Evolutionary conservation across 176 grass and related monocot genomes (phyloP), one percentile per base, ranked within the genome.

Genomic region (Carex pumila): DNA sequence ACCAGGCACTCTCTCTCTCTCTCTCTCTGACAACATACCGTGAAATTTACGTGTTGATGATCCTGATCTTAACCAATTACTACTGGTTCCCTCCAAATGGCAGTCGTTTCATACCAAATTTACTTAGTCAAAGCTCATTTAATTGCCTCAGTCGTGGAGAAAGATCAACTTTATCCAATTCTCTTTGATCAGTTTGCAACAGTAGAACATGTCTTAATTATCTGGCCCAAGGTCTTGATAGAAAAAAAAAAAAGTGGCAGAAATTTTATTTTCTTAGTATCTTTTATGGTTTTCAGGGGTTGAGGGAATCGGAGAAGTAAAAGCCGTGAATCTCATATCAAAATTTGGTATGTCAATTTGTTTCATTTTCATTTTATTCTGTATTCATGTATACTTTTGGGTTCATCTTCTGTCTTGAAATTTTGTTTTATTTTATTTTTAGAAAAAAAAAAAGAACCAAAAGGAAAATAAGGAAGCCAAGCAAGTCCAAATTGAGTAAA

Each of bases 281-380:
- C 64, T 19, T 62, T 65, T 81, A 31, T 37, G 29, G 54, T 89
- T 82, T 92, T 75, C 92, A 98, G 95, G 95, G 88, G 89, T 98
- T 85, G 92, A 95, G 39, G 95, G 92, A 32, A 93, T 98, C 81
- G 95, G 95, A 83, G 92, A 93, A 74, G 65, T 95, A 80, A 93
- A 87, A 91, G 95, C 92, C 22, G 57, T 93, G 61, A 95, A 91
- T 86, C 77, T 95, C 75, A 93, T 98, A 69, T 90, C 88, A 83
- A 91, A 90, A 66, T 98, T 98, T 56, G 95, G 95, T 98, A 91
- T 85, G 94, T 15, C 81, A 59, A n/a, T 86, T 55, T 82, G 14
- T 17, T 65, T 74, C 65, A 7, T 56, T 87, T 87, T 65, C 61
- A 55, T 74, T 43, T 65, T 12, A 52, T 76, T 76, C 67, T 71